Evolutionary conservation across 2,329 filamentous ascomycete genomes (phyloP), one percentile per base, ranked within the genome.

Genomic region (Phoma sp.): DNA sequence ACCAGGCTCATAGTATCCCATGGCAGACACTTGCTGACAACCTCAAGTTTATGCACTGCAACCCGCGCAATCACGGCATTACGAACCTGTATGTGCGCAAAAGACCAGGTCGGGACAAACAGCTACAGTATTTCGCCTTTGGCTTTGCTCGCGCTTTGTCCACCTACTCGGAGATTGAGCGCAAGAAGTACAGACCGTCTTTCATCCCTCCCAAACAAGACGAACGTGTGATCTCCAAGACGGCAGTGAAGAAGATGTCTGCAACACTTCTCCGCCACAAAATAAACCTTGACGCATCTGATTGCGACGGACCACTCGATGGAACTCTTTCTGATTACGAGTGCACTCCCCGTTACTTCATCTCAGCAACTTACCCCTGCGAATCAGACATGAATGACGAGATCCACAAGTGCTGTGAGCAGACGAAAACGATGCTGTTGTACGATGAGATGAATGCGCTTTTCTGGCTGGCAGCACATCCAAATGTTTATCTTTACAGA

Each of bases 11-110:
- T 22, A 29, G 7, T 6, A 48, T 48, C 8, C 37, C 46, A 2
- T 48, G 46, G 46, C 37, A 48, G 8, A 41, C 37, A 13, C 37
- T 48, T 9, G 37, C n/a, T 22, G 23, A 41, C 3, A 48, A 48
- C 4, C 23, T 48, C 4, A 48, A 40, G 7, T 48, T 48, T 23
- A 35, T 13, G 14, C 37, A 48, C 9, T 48, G 46, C 29, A 48
- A 27, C 22, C 37, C 29, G n/a, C 37, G 46, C 29, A 41, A 48
- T 4, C 29, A 25, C 23, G 46, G 46, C 22, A 41, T 48, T 22
- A 48, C 46, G 23, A 41, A 48, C 9, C 37, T 48, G 22, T 39
- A 48, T 8, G 4, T 33, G 9, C 46, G 46, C 5, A 48, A 35
- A 27, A 41, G 29, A 8, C 22, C n/a, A 4, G 8, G 13, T 14